Percentiles rank a stretch among this genome's conserved stretches.
These are phyloP conservation scores for Yarrowia deformans DNA, from an alignment of 805 yeast genomes.

Conservation along the genomic window DNA sequence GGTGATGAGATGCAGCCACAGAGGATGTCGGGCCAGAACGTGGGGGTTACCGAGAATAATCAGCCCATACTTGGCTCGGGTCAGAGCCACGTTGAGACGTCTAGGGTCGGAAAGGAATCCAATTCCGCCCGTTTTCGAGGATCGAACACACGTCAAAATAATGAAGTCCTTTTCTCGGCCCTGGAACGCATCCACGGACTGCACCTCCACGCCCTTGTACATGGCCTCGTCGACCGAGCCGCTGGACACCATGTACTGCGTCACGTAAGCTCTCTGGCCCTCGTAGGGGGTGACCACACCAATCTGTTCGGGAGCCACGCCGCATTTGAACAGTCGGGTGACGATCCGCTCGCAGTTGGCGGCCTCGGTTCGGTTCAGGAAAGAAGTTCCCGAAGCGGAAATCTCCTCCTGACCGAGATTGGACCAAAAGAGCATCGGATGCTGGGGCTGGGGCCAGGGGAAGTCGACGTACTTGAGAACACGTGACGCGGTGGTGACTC, in stretches of 20 bases:
- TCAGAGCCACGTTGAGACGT: slow-evolving; percentile 86
- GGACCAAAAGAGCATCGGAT: slow-evolving; percentile 97
- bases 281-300: slow-evolving; percentile 96
- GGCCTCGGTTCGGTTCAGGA: slow-evolving; percentile 85
- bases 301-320: slow-evolving; percentile 78
- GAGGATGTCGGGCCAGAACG: slow-evolving; percentile 68
- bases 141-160: slow-evolving; percentile 80
- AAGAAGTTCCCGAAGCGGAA: slow-evolving; percentile 80
- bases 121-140: slow-evolving; percentile 73
- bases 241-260: slow-evolving; percentile 77
- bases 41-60: slow-evolving; percentile 85
- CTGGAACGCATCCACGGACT: slow-evolving; percentile 95
- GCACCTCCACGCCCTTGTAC: slow-evolving; percentile 80
- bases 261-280: slow-evolving; percentile 85
- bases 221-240: slow-evolving; percentile 70
- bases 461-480: slow-evolving; percentile 62
- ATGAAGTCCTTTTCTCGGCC: slow-evolving; percentile 88
- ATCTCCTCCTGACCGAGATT: slow-evolving; percentile 89
- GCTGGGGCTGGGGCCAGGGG: slow-evolving; percentile 89
- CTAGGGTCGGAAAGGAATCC: slow-evolving; percentile 88
- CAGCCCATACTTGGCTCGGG: slow-evolving; percentile 85
- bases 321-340: slow-evolving; percentile 74
- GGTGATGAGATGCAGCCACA: slow-evolving; percentile 80
- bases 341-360: slow-evolving; percentile 84
- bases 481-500: slow-evolving; percentile 81